Evolutionary conservation across 306 rosid genomes (phyloP), one percentile per base, ranked within the genome.

Genomic region (Cicer chorassanicum): DNA sequence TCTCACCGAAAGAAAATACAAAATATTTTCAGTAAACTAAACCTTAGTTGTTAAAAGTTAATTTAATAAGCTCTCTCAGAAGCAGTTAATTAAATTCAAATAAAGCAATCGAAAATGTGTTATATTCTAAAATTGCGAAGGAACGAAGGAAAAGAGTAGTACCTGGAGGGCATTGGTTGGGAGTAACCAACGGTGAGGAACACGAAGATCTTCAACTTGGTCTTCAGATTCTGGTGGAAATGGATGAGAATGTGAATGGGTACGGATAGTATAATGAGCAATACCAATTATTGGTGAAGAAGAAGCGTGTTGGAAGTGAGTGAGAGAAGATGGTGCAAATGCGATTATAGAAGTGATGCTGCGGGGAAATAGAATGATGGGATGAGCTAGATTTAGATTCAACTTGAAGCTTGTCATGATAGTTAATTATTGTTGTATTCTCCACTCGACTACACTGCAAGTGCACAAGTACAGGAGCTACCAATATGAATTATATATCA

Each of bases 151-250:
- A 34, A 60, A 60, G 41, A 29, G 36, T 29, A 29, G 41, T 60
- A 89, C 97, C 96, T 94, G 82, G 63, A 80, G 74, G 71, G 98
- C 96, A 59, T 46, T 85, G 70, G 88, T 76, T 60, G 98, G 91
- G 59, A 46, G 73, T 80, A 81, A 81, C 97, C 97, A 94, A 50
- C 76, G 84, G 15, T 83, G 80, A 44, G 98, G 98, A 66, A 90
- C 88, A 24, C 84, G 84, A 42, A 91, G 88, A 77, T 87, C 96
- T 81, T 94, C 66, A 55, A 91, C 82, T 66, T 83, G 88, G 8
- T 73, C 84, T 9, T 79, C 48, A 54, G 61, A 75, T 55, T 74
- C 81, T 5, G 87, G 77, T 6, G 87, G 77, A 21, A 65, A 59
- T 3, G 79, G 51, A 29, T 59, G 65, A 74, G 84, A 75, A 45